Percentiles rank a stretch among this genome's conserved stretches.
Evolutionary conservation across 805 yeast genomes (phyloP).

Genomic region (Candida germanica): DNA sequence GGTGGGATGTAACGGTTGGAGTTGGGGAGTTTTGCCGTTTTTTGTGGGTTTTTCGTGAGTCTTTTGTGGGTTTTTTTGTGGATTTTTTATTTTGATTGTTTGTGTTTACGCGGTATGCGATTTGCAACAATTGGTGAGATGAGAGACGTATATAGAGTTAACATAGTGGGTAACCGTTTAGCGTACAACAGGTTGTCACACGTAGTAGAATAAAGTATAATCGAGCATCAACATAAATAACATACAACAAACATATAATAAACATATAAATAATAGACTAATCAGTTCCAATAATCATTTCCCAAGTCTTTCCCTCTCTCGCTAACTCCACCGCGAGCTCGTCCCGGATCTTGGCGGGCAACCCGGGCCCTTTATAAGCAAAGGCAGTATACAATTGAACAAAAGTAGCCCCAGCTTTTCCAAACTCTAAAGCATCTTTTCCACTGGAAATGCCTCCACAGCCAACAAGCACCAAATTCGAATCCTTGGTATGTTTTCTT

Average conservation of each 20-base stretch:
- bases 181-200: too few species aligned
- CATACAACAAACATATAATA: too few species aligned
- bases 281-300: slow-evolving; percentile 50
- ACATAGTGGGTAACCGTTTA: too few species aligned
- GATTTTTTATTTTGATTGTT: background rate
- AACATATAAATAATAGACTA: too few species aligned
- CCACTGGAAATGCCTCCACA: slow-evolving; percentile 94
- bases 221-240: too few species aligned
- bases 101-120: background rate
- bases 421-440: slow-evolving; percentile 85
- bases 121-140: too few species aligned
- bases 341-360: slow-evolving; percentile 47
- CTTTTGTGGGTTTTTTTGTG: background rate
- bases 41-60: slow-evolving; percentile 1
- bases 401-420: slow-evolving; percentile 90
- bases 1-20: too few species aligned
- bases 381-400: slow-evolving; percentile 85
- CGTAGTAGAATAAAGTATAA: too few species aligned
- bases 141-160: too few species aligned
- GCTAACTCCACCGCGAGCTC: slow-evolving; percentile 47
- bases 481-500: slow-evolving; percentile 73
- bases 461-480: slow-evolving; percentile 75
- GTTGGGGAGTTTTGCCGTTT: too few species aligned
- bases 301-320: slow-evolving; percentile 82
- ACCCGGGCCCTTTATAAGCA: slow-evolving; percentile 91